Evolutionary conservation across 2,329 filamentous ascomycete species (phyloP), one percentile per base, ranked within the genome.

Genomic region (Cladophialophora chaetospira): DNA sequence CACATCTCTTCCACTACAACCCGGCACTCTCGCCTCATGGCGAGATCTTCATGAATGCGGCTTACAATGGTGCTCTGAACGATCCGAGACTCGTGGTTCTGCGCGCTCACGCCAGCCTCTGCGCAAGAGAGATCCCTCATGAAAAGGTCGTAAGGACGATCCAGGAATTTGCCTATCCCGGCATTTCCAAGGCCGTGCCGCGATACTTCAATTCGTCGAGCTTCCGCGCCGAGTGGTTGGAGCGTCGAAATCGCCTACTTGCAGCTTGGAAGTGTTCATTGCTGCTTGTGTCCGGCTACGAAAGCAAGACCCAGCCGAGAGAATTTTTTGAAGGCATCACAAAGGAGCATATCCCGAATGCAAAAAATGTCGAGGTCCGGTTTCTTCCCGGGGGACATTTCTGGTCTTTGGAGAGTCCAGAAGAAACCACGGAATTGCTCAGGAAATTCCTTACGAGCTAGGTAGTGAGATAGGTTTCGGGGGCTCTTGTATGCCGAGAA

Each of bases 181-280:
- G 38, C 5, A 55, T 55, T 19, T 2, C 51, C 4, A n/a, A 23
- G 4, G 56, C 56, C 6, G 51, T 59, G 3, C 56, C 56, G 1
- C 51, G 56, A 9, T 59, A 59, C 28, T 59, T 59, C 33, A 59
- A 59, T 38, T 55, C 51, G 11, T 59, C 56, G 17, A 55, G 31
- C 10, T 59, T 59, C 21, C 43, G 56, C 17, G 11, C 31, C 8
- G 56, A 59, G 26, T 59, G 56, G 56, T 31, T 59, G 10, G n/a
- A 46, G 17, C 51, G 56, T 4, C 51, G 56, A 9, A 47, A 54
- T 29, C 44, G 42, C 4, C 36, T 58, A 6, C 44, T 58, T 15
- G 44, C 31, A 1, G 35, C 25, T 1, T 58, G 55, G 55, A 58
- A 43, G 19, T 58, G 55, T 38, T 44, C 55, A 1, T 45, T 56